A percentile compares a stretch with the other conserved stretches of the same genome.
These are phyloP conservation scores for Gynandropsis gynandra DNA, from an alignment of 345 rosid species.

Conservation along the genomic window DNA sequence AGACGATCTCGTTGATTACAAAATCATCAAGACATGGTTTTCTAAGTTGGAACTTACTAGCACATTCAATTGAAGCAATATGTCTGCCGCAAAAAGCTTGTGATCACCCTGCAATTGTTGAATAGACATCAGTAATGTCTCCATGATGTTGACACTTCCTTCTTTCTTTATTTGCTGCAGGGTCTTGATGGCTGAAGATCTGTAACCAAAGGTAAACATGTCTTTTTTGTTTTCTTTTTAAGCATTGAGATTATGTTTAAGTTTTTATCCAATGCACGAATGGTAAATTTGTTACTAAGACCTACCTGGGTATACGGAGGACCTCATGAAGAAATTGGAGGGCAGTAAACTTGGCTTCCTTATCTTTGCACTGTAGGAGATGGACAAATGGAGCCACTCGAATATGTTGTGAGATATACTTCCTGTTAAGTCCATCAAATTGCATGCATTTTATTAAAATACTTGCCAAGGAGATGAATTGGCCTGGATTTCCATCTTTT, in stretches of 20 bases:
- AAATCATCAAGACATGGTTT: background rate
- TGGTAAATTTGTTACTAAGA: background rate
- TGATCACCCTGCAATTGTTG: slow-evolving; percentile 44
- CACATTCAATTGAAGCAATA: slow-evolving; percentile 60
- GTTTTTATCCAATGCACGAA: background rate
- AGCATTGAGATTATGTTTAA: background rate
- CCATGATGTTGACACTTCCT: slow-evolving; percentile 43
- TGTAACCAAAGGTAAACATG: slow-evolving; percentile 28
- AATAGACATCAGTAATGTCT: slow-evolving; percentile 37
- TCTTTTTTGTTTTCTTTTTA: background rate
- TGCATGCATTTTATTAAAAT: slow-evolving; percentile 80
- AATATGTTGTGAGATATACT: slow-evolving; percentile 41
- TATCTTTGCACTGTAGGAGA: slow-evolving; percentile 48
- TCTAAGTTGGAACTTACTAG: slow-evolving; percentile 35
- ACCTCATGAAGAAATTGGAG: slow-evolving; percentile 74
- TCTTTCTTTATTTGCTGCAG: slow-evolving; percentile 54
- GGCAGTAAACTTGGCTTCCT: slow-evolving; percentile 42
- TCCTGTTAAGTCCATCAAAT: slow-evolving; percentile 73
- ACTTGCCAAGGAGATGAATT: slow-evolving; percentile 55
- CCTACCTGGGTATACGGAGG: slow-evolving; percentile 70
- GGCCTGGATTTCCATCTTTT: slow-evolving; percentile 40
- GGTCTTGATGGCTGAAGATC: slow-evolving; percentile 56
- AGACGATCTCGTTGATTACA: background rate
- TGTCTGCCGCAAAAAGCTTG: slow-evolving; percentile 61
- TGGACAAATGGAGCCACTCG: slow-evolving; percentile 53